Evolutionary conservation across 140 eudicot genomes (phyloP).

Genomic region (Flaveria floridana): DNA sequence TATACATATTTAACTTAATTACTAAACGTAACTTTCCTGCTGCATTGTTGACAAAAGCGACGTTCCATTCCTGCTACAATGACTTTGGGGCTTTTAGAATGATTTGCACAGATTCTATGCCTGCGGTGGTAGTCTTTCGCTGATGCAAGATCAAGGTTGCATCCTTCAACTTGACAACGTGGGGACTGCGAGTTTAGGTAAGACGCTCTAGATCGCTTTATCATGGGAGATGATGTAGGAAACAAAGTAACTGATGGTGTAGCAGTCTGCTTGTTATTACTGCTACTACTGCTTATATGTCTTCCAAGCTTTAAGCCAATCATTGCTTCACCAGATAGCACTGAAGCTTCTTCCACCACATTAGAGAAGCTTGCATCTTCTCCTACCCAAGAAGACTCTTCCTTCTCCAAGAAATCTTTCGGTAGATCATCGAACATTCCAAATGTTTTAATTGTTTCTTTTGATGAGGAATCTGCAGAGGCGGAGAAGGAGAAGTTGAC

Average conservation of each 20-base stretch:
- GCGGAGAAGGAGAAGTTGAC: constrained; percentile 37
- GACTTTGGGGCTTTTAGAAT: constrained; percentile 73
- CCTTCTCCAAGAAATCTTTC: constrained; percentile 33
- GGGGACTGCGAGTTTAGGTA: constrained; percentile 46
- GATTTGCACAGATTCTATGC: constrained; percentile 63
- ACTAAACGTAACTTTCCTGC: constrained; percentile 49
- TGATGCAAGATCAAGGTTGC: constrained; percentile 55
- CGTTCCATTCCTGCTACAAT: constrained; percentile 64
- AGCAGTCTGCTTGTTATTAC: constrained; percentile 25
- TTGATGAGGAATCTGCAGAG: constrained; percentile 35
- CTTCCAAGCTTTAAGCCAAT: constrained; percentile 55
- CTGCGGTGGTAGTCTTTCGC: constrained; percentile 71
- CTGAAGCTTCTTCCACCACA: constrained; percentile 41
- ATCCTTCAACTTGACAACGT: constrained; percentile 76
- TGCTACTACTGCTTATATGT: constrained; percentile 27
- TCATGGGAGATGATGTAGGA: constrained; percentile 36
- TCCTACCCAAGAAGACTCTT: constrained; percentile 39
- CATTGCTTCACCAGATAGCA: constrained; percentile 44
- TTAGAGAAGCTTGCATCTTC: constrained; percentile 35
- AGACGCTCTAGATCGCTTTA: constrained; percentile 49
- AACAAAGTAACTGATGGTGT: constrained; percentile 23
- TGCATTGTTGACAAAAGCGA: constrained; percentile 80
- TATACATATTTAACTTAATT: not conserved
- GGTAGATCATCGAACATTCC: constrained; percentile 33
- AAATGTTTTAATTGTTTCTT: constrained; percentile 30